These are phyloP conservation scores for Aureoboletus auriporus DNA, from an alignment of 768 basidiomycete genomes.

Conservation along the genomic window DNA sequence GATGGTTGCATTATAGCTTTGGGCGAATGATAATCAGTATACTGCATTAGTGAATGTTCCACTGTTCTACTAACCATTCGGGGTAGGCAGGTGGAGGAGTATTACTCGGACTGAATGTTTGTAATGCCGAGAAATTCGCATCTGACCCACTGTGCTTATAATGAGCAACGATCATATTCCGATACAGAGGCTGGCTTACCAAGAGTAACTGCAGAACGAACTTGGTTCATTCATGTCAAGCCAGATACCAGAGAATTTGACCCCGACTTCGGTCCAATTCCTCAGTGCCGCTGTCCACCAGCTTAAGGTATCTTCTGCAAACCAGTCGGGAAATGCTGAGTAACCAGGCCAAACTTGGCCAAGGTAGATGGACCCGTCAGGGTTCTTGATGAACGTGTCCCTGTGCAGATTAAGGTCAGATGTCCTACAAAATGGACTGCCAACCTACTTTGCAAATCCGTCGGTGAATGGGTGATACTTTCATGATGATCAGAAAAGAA, in stretches of 20 bases:
- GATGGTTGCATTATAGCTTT: constrained; percentile 56
- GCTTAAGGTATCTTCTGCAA: constrained; percentile 43
- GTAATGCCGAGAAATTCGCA: constrained; percentile 51
- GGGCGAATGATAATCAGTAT: background rate
- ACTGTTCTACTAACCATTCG: constrained; percentile 47
- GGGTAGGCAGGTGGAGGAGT: constrained; percentile 56
- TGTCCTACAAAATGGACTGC: background rate
- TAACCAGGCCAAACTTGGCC: constrained; percentile 80
- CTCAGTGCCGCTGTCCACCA: constrained; percentile 61
- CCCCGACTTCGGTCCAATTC: constrained; percentile 50
- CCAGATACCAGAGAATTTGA: constrained; percentile 68
- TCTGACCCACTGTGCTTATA: constrained; percentile 39
- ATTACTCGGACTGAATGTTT: constrained; percentile 50
- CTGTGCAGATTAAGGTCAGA: constrained; percentile 28
- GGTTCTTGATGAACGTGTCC: constrained; percentile 72
- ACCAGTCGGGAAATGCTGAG: constrained; percentile 68
- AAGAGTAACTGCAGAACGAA: constrained; percentile 63
- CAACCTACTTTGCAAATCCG: constrained; percentile 53
- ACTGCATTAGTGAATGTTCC: background rate
- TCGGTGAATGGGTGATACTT: constrained; percentile 66
- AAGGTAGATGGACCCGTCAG: constrained; percentile 65
- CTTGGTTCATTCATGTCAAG: constrained; percentile 65
- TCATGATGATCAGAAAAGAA: background rate
- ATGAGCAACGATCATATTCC: background rate
- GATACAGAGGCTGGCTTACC: constrained; percentile 28